These are phyloP conservation scores for Myrmaecium sp. DNA, from an alignment of 2,329 filamentous ascomycete genomes.

Conservation along the genomic window DNA sequence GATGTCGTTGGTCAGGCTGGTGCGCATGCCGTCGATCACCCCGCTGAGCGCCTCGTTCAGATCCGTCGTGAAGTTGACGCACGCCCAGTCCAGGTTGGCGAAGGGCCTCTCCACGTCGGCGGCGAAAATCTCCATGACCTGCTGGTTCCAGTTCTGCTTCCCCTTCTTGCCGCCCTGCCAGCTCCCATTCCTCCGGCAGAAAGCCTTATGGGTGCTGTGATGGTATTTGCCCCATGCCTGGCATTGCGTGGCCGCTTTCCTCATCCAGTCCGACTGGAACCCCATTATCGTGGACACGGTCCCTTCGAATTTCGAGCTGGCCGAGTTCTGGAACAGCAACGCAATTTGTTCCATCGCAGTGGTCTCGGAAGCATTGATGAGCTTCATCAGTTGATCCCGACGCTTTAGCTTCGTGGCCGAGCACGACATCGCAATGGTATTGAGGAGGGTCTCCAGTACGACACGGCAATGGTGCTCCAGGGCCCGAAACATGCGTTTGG, in stretches of 20 bases:
- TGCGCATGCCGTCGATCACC: too few species aligned
- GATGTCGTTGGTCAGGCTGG: too few species aligned
- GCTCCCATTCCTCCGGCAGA: background rate
- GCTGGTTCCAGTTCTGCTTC: background rate
- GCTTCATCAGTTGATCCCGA: constrained; percentile 6
- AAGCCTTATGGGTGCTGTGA: constrained; percentile 1
- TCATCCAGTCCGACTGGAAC: background rate
- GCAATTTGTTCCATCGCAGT: background rate
- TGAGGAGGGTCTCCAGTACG: constrained; percentile 6
- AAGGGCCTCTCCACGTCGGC: too few species aligned
- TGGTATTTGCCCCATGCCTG: too few species aligned
- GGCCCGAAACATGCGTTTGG: constrained; percentile 6
- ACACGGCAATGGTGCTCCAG: constrained; percentile 6
- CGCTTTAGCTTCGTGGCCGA: constrained; percentile 7
- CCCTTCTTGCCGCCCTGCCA: background rate
- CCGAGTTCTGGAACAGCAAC: background rate
- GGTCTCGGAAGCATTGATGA: background rate
- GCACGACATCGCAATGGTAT: constrained; percentile 9
- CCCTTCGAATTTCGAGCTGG: background rate
- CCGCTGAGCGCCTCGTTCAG: too few species aligned
- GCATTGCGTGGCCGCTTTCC: constrained; percentile 3
- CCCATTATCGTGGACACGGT: constrained; percentile 1
- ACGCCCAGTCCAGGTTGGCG: too few species aligned
- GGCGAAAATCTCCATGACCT: background rate
- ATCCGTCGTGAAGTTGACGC: too few species aligned